Evolutionary conservation across 257 asterid species (phyloP), one percentile per base, ranked within the genome.

Genomic region (Nemophila menziesii): DNA sequence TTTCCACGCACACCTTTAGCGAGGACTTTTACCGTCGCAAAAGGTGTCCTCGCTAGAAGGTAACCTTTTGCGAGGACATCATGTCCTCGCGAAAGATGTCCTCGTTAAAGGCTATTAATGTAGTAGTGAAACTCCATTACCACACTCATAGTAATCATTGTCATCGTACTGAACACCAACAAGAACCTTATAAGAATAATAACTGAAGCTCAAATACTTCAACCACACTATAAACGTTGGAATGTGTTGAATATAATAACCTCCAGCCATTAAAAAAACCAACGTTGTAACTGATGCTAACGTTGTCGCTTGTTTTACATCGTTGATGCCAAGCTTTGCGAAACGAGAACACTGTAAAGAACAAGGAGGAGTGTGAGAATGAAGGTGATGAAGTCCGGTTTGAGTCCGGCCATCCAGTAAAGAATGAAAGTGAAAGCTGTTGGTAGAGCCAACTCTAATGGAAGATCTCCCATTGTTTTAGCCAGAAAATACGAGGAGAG

Each of bases 351-450:
- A 23, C 90, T 85, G 72, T 68, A 62, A 11, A 90, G 92, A 53
- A 90, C 96, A 4, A 75, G 55, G 6, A 90, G 72, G 18, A 90
- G 94, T 49, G 99, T 76, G 49, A 90, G 81, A 66, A 77, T 62
- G 52, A 90, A 90, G 38, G 81, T 68, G 49, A 38, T 60, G 0
- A 93, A 93, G 59, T 81, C 86, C 0, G 99, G 78, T 39, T 58
- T 85, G 19, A 90, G 93, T 20, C 99, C 99, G 0, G 96, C 99
- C 99, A 90, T 90, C 94, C 96, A 90, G 40, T 90, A 90, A 16
- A 90, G 73, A 58, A 90, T 81, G 72, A 86, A 56, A 0, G 99
- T 90, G 43, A 90, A 90, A 46, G 96, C 86, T 11, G 89, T 85
- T 42, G 99, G 99, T 8, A 90, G 73, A 39, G 87, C 93, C 3